These are phyloP conservation scores for Fusarium robinianum DNA, from an alignment of 2,329 filamentous ascomycete genomes.

Conservation along the genomic window DNA sequence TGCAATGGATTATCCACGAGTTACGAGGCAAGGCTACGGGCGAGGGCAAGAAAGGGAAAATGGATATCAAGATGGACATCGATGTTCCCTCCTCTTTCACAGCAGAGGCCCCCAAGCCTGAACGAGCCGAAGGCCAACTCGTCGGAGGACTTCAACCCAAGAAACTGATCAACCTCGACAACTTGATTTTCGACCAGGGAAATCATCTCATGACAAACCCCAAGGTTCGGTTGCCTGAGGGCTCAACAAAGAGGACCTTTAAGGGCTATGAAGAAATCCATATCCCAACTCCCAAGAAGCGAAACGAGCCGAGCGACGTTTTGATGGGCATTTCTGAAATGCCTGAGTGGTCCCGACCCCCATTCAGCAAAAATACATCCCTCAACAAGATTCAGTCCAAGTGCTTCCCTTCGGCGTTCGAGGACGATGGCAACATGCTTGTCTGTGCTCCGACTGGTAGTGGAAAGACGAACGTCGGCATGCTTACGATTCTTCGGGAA, in stretches of 20 bases:
- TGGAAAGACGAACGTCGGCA: constrained; percentile 98
- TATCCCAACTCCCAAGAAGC: constrained; percentile 89
- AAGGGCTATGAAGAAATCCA: constrained; percentile 99
- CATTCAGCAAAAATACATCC: constrained; percentile 83
- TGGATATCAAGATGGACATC: constrained; percentile 96
- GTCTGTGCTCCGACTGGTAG: constrained; percentile 96
- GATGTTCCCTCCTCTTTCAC: constrained; percentile 69
- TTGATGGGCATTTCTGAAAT: constrained; percentile 85
- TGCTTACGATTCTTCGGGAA: constrained; percentile 94
- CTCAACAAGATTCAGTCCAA: constrained; percentile 96
- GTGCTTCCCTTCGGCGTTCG: constrained; percentile 88
- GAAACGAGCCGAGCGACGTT: constrained; percentile 76
- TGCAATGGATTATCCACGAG: constrained; percentile 86
- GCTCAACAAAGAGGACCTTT: constrained; percentile 92
- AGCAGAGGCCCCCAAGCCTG: constrained; percentile 52
- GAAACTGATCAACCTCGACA: constrained; percentile 90
- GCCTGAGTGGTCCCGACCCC: constrained; percentile 87
- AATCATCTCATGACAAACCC: constrained; percentile 99
- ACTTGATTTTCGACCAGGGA: constrained; percentile 94
- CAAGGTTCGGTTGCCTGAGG: constrained; percentile 89
- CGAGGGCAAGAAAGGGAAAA: constrained; percentile 65
- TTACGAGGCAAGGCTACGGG: constrained; percentile 72
- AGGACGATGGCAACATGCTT: constrained; percentile 95
- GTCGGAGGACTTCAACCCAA: constrained; percentile 84
- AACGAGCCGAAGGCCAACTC: constrained; percentile 68